These are phyloP conservation scores for Pythium pyrilobum DNA, from an alignment of 352 stramenopile genomes.

Conservation along the genomic window DNA sequence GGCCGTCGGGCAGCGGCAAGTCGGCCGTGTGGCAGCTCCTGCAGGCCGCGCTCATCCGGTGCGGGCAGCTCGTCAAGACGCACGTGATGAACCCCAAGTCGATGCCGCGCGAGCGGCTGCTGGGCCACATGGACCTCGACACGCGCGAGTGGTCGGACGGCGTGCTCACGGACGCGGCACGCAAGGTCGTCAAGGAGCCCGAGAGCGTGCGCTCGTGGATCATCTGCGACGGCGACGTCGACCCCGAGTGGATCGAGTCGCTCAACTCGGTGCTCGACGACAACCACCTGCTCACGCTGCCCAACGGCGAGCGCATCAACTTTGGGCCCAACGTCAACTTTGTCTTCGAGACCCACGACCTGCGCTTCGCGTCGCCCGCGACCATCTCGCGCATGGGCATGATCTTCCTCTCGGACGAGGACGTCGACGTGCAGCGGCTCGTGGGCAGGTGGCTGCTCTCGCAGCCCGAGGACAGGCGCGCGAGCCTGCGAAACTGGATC, in stretches of 20 bases:
- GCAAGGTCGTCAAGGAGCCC: constrained; percentile 89
- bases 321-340: constrained; percentile 96
- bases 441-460: constrained; percentile 81
- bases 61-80: constrained; percentile 84
- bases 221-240: constrained; percentile 94
- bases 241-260: constrained; percentile 96
- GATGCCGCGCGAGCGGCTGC: constrained; percentile 88
- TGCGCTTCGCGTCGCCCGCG: constrained; percentile 93
- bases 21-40: constrained; percentile 93
- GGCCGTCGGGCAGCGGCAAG: constrained; percentile 91
- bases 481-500: constrained; percentile 81
- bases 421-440: constrained; percentile 72
- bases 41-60: constrained; percentile 81
- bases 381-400: constrained; percentile 96
- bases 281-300: constrained; percentile 94
- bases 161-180: constrained; percentile 90
- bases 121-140: constrained; percentile 94
- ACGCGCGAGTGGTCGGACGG: constrained; percentile 95
- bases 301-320: constrained; percentile 95
- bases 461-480: constrained; percentile 37
- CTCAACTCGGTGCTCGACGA: constrained; percentile 96
- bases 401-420: constrained; percentile 95
- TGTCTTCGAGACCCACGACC: constrained; percentile 95
- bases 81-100: constrained; percentile 97
- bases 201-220: constrained; percentile 91